These are phyloP conservation scores for Castanospermum australe DNA, from an alignment of 306 rosid genomes.

Conservation along the genomic window DNA sequence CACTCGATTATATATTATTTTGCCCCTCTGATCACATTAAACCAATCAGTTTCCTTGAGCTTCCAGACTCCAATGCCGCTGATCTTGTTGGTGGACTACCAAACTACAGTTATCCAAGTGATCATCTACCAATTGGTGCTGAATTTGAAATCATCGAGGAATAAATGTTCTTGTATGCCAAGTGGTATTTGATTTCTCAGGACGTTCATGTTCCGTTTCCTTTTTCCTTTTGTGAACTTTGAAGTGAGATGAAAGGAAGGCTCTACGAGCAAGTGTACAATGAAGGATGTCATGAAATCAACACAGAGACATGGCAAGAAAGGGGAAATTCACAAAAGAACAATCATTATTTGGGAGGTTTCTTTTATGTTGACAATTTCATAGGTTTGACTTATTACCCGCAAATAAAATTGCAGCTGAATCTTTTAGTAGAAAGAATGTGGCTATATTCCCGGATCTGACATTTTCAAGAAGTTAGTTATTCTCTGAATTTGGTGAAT, in stretches of 20 bases:
- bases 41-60: constrained; percentile 78
- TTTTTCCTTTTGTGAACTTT: neutral
- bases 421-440: neutral
- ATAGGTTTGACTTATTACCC: neutral
- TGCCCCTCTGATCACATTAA: constrained; percentile 57
- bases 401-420: neutral
- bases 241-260: constrained; percentile 9
- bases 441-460: neutral
- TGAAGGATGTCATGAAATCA: constrained; percentile 18
- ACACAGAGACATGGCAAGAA: neutral
- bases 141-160: constrained; percentile 63
- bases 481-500: constrained; percentile 14
- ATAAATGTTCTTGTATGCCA: constrained; percentile 8
- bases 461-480: neutral
- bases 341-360: neutral
- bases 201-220: neutral
- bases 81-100: constrained; percentile 85
- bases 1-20: constrained; percentile 76
- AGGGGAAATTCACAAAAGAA: constrained; percentile 6
- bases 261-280: neutral
- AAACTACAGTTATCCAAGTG: constrained; percentile 75
- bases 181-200: constrained; percentile 25
- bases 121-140: constrained; percentile 89
- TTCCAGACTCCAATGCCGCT: constrained; percentile 60
- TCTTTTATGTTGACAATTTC: constrained; percentile 1